These are phyloP conservation scores for Amanita jacksonii DNA, from an alignment of 768 basidiomycete species.

Conservation along the genomic window DNA sequence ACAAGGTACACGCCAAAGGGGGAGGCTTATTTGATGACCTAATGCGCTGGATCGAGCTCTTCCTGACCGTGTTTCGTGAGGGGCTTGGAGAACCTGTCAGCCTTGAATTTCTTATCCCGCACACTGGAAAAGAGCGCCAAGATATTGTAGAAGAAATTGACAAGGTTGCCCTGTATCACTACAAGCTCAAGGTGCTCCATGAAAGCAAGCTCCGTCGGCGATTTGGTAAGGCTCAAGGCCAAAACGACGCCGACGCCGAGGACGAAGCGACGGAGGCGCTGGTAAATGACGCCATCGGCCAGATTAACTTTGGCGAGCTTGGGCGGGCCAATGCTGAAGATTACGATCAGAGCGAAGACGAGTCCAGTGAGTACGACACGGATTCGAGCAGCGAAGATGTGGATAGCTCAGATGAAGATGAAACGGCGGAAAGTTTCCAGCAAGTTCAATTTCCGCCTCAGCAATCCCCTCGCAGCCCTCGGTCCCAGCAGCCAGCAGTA, in stretches of 20 bases:
- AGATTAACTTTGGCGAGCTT: slow-evolving; percentile 75
- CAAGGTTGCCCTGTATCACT: slow-evolving; percentile 84
- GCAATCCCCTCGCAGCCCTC: slow-evolving; percentile 2
- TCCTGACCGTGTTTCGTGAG: slow-evolving; percentile 83
- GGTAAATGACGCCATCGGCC: slow-evolving; percentile 71
- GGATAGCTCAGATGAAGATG: slow-evolving; percentile 1
- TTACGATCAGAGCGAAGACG: slow-evolving; percentile 42
- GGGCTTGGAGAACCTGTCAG: slow-evolving; percentile 70
- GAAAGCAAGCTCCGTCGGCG: slow-evolving; percentile 87
- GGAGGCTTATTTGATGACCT: slow-evolving; percentile 87
- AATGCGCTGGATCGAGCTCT: slow-evolving; percentile 96
- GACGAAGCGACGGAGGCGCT: slow-evolving; percentile 79
- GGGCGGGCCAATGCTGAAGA: slow-evolving; percentile 74
- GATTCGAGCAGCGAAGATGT: slow-evolving; percentile 16
- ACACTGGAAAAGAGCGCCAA: slow-evolving; percentile 65
- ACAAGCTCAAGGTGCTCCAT: slow-evolving; percentile 85
- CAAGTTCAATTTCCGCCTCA: background rate
- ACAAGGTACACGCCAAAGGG: slow-evolving; percentile 97
- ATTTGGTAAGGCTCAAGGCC: slow-evolving; percentile 53
- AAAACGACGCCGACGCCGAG: slow-evolving; percentile 53
- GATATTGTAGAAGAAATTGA: slow-evolving; percentile 82
- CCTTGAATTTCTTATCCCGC: slow-evolving; percentile 86
- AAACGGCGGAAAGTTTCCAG: slow-evolving; percentile 1
- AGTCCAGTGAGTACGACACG: slow-evolving; percentile 31
- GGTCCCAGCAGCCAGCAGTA: slow-evolving; percentile 4